Evolutionary conservation across 345 rosid species (phyloP), one percentile per base, ranked within the genome.

Genomic region (Citrus inodora): DNA sequence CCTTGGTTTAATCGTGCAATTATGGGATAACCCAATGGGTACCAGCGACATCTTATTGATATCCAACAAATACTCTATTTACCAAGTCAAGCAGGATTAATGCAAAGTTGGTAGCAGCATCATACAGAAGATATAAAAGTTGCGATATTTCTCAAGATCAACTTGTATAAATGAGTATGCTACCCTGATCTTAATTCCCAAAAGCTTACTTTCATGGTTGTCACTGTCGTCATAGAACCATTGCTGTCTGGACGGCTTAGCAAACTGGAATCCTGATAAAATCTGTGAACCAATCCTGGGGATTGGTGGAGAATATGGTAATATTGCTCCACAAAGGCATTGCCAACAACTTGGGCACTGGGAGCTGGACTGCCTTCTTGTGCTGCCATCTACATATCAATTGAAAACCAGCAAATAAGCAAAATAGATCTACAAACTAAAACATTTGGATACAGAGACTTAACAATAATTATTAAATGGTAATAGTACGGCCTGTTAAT

Each of bases 251-350:
- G 92, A 35, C 96, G 85, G 80, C 92, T 90, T 38, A 92, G 78
- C 78, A 83, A 76, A 78, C 93, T 92, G 27, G 86, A 85, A 81
- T 92, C 95, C 70, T 87, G 93, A 82, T 92, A 92, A 87, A 92
- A 92, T 40, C 88, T 86, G 78, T 84, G 87, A 69, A 86, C 93
- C 82, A 84, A 19, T 37, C 59, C 84, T 0, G 95, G 93, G 2
- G 90, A 86, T n/a, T 86, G 87, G 73, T 86, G 95, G 83, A 92
- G 95, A 75, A 86, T 87, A 68, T 85, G 88, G 80, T 92, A 92
- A 85, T 92, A 92, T 71, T 90, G 95, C 82, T 83, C 88, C 71
- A 88, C 93, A 75, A 92, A 92, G 48, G 91, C 92, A 85, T 90
- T 87, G 80, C 92, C 96, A 73, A 90, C 88, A 51, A 87, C 83